Base-by-base conservation (phyloP, 148 eudicot genomes). In the Amaranthus hypochondriacus region DNA sequence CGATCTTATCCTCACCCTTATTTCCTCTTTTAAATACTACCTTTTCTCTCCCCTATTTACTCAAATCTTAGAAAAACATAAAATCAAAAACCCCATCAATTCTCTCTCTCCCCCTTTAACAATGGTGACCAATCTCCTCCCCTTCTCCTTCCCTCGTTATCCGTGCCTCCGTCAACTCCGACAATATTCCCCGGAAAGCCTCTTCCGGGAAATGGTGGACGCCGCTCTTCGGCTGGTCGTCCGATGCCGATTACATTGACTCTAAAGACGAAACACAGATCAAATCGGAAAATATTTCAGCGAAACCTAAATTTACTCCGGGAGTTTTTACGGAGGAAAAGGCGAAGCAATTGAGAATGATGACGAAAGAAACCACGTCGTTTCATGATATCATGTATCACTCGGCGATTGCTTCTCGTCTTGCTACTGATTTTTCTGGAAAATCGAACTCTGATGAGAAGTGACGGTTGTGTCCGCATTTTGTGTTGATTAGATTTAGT, bases 371-470 rank as follows among this genome's bases (percentile, higher is more conserved):
- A 18, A 77, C 73, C 47, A 73, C 78, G 50, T 74, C 85, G 43
- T 91, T 86, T 69, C 97, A 91, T 67, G 97, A 91, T 56, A 74
- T 75, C 1, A 91, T 91, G 97, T 91, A 91, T 57, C 97, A 91
- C 69, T 91, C 93, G 4, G 90, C 97, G 2, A 89, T 91, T 18
- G 93, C 97, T 4, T 84, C 97, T 63, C 81, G 97, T 5, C 91
- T 91, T 46, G 97, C 97, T 0, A 84, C 93, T 8, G 93, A 87
- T 52, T 71, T 86, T 9, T 79, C 89, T 5, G 48, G 7, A 18
- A 18, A 18, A 18, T 11, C 47, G 21, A 9, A 68, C 4, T 66
- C 42, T 3, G 76, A 42, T 9, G 56, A 5, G 7, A 49, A 49
- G 49, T n/a, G 18, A 58, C 67, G 15, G 18, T 28, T 28, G 44